phyloP scores from a whole-genome alignment of 192 early-diverging fungal species.

The Ramicandelaber brevisporus region DNA sequence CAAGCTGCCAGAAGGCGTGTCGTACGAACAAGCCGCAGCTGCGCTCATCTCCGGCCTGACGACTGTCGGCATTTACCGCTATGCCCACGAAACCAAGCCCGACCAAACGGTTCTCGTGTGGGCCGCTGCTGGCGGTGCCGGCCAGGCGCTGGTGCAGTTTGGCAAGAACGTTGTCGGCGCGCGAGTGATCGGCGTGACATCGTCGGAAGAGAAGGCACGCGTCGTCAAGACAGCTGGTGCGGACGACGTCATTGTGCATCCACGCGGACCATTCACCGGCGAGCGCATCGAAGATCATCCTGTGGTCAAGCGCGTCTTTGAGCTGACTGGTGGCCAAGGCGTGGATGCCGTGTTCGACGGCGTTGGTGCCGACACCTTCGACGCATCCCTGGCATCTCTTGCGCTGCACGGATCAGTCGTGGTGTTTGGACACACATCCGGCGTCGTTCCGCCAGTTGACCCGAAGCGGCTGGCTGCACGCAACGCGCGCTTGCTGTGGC shows the following conservation, averaged over 20 bases:
- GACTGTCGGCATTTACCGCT: slow-evolving; percentile 38
- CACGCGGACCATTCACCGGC: too few species aligned
- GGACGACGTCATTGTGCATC: slow-evolving; percentile 46
- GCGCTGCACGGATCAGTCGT: slow-evolving; percentile 42
- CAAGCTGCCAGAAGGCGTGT: slow-evolving; percentile 17
- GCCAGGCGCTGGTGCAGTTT: slow-evolving; percentile 53
- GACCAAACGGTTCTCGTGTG: slow-evolving; percentile 66
- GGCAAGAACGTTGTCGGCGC: slow-evolving; percentile 51
- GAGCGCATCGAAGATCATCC: too few species aligned
- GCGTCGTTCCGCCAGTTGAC: slow-evolving; percentile 36
- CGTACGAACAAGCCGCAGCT: slow-evolving; percentile 34
- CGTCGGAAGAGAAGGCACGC: slow-evolving; percentile 40
- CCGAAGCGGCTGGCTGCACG: slow-evolving; percentile 32
- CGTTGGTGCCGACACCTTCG: slow-evolving; percentile 71
- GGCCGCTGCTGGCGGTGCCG: slow-evolving; percentile 78
- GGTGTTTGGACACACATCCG: slow-evolving; percentile 75
- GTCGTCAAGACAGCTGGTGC: slow-evolving; percentile 32
- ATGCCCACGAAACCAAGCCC: slow-evolving; percentile 38
- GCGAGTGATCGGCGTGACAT: slow-evolving; percentile 65
- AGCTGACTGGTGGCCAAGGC: slow-evolving; percentile 47
- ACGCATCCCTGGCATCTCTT: slow-evolving; percentile 33
- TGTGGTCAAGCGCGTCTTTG: slow-evolving; percentile 33
- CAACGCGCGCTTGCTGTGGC: slow-evolving; percentile 46
- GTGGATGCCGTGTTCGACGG: slow-evolving; percentile 73
- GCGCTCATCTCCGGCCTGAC: slow-evolving; percentile 58